A percentile compares a stretch with the other conserved stretches of the same genome.
Conservation (phyloP, 2,329 filamentous ascomycete species). For the Blastomyces silverae region DNA sequence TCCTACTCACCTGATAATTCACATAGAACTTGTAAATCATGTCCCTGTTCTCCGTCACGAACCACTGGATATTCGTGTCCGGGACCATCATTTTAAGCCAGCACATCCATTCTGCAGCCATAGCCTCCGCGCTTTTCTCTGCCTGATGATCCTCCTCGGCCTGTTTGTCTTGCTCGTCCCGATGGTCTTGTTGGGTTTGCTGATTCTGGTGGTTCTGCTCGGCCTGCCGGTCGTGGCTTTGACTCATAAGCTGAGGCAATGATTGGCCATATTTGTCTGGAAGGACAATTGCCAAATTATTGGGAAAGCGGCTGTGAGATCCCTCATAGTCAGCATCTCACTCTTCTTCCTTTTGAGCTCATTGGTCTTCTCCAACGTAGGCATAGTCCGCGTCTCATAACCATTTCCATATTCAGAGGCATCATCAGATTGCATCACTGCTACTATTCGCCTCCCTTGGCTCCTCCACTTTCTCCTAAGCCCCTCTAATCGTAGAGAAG, state of each 20-base stretch:
- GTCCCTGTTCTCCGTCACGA: conserved; percentile 7
- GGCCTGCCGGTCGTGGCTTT: background rate
- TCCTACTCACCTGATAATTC: conserved; percentile 10
- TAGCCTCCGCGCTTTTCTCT: background rate
- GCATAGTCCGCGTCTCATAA: background rate
- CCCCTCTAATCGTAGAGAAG: background rate
- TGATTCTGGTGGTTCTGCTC: background rate
- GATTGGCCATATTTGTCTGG: background rate
- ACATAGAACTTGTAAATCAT: conserved; percentile 10
- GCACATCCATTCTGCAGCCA: background rate
- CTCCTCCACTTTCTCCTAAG: background rate
- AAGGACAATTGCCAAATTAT: background rate
- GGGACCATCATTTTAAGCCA: conserved; percentile 11
- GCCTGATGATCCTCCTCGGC: background rate
- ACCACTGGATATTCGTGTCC: conserved; percentile 7
- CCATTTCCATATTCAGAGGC: background rate
- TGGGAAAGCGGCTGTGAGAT: background rate
- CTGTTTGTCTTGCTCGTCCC: background rate
- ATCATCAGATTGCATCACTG: background rate
- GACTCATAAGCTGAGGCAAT: background rate
- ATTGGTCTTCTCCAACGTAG: background rate
- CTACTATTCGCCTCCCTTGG: background rate
- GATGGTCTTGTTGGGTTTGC: background rate
- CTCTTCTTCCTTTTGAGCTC: background rate
- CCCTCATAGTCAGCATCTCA: background rate